These are phyloP conservation scores for Saccharata proteae DNA, from an alignment of 2,329 filamentous ascomycete genomes.

Conservation along the genomic window DNA sequence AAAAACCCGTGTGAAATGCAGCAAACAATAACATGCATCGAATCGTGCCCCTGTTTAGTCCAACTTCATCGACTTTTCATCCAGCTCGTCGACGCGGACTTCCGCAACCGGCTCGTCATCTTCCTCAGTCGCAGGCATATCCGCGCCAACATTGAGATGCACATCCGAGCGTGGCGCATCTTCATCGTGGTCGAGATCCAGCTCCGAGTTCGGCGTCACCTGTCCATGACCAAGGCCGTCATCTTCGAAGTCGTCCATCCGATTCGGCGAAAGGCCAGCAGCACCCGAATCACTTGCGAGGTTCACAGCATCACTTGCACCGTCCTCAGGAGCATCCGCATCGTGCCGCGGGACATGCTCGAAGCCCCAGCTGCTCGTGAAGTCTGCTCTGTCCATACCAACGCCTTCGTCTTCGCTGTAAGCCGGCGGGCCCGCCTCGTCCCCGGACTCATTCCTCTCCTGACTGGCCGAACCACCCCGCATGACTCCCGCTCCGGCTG, in stretches of 20 bases:
- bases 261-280: too few species aligned
- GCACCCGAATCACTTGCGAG: too few species aligned
- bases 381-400: neutral
- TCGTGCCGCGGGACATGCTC: too few species aligned
- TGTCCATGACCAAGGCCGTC: too few species aligned
- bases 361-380: neutral
- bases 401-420: slow-evolving; percentile 5
- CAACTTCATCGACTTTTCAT: slow-evolving; percentile 4
- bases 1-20: too few species aligned
- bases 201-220: too few species aligned
- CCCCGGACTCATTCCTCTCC: slow-evolving; percentile 2
- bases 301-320: too few species aligned
- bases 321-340: too few species aligned
- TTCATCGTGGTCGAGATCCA: too few species aligned
- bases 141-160: slow-evolving; percentile 3
- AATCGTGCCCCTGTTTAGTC: slow-evolving; percentile 1
- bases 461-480: slow-evolving; percentile 7
- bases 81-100: slow-evolving; percentile 9
- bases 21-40: too few species aligned
- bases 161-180: too few species aligned
- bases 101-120: slow-evolving; percentile 10
- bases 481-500: slow-evolving; percentile 53
- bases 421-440: slow-evolving; percentile 2
- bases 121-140: slow-evolving; percentile 3
- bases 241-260: too few species aligned